phyloP scores from a whole-genome alignment of 2,329 filamentous ascomycete genomes.

The Meredithiella fracta region DNA sequence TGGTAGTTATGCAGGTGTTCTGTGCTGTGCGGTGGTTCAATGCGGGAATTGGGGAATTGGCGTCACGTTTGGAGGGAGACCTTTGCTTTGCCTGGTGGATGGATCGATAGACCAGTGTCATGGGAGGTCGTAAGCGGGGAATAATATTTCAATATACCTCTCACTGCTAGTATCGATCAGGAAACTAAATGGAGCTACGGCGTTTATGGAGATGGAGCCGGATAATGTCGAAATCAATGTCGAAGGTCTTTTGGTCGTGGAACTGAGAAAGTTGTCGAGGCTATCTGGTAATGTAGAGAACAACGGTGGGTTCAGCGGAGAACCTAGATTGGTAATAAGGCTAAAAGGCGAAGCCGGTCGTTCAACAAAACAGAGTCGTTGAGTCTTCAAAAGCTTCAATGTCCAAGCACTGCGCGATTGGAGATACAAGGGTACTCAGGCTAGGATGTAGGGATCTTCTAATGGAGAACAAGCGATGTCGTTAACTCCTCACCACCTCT shows the following conservation, averaged over 20 bases:
- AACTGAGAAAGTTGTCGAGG: too few relatives aligned
- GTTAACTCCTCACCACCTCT: too few relatives aligned
- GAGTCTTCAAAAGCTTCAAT: too few relatives aligned
- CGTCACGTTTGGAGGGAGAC: not conserved
- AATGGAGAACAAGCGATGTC: not conserved
- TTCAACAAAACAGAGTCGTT: too few relatives aligned
- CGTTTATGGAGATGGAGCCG: not conserved
- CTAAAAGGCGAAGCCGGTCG: too few relatives aligned
- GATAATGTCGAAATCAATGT: too few relatives aligned
- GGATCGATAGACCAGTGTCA: not conserved
- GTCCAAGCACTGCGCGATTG: not conserved
- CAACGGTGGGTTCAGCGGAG: too few relatives aligned
- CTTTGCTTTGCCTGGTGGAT: not conserved
- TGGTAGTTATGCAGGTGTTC: not conserved
- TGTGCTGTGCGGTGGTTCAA: not conserved
- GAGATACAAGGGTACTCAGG: not conserved
- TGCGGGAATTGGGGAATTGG: conserved; percentile 3
- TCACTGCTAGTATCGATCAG: not conserved
- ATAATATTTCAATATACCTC: not conserved
- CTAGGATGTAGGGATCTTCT: not conserved
- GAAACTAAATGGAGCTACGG: not conserved
- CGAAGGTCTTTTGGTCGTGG: too few relatives aligned
- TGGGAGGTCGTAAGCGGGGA: not conserved
- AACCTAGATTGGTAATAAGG: too few relatives aligned
- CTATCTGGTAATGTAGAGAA: too few relatives aligned